phyloP scores from a whole-genome alignment of 345 rosid species.

The Brassica incana region DNA sequence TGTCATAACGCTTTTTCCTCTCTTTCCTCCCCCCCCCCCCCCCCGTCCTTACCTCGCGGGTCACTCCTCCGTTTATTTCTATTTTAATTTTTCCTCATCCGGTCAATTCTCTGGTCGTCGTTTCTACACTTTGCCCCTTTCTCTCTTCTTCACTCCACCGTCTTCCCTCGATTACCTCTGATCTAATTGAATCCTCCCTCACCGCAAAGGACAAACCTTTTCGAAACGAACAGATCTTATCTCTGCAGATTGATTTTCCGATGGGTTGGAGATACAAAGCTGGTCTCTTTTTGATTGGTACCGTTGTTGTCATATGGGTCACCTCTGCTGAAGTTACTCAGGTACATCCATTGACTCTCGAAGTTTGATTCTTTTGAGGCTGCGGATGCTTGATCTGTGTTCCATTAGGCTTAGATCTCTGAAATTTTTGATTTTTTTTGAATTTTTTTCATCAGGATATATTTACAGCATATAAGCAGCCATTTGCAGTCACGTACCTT shows the following conservation, averaged over 20 bases:
- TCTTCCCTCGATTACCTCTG: neutral
- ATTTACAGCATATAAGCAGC: constrained; percentile 89
- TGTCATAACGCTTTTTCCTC: constrained; percentile 25
- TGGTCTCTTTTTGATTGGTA: constrained; percentile 77
- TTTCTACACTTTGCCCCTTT: constrained; percentile 3
- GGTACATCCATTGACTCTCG: constrained; percentile 37
- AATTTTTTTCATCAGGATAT: constrained; percentile 62
- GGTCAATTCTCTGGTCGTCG: constrained; percentile 9
- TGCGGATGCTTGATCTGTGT: neutral
- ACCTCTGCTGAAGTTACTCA: constrained; percentile 90
- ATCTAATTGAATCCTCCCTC: constrained; percentile 1
- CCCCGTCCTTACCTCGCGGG: constrained; percentile 40
- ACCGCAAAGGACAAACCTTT: neutral
- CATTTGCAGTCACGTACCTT: constrained; percentile 96
- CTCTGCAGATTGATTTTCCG: constrained; percentile 27
- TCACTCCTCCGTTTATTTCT: constrained; percentile 27
- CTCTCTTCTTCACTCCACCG: constrained; percentile 37
- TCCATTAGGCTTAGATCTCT: constrained; percentile 27
- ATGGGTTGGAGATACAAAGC: constrained; percentile 92
- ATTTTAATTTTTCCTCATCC: neutral
- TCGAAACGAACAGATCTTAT: constrained; percentile 32
- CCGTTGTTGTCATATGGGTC: constrained; percentile 95
- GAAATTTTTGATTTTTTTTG: constrained; percentile 1
- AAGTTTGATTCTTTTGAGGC: neutral
- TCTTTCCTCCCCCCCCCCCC: constrained; percentile 1